phyloP scores from a whole-genome alignment of 345 rosid genomes.

The Mercurialis annua region DNA sequence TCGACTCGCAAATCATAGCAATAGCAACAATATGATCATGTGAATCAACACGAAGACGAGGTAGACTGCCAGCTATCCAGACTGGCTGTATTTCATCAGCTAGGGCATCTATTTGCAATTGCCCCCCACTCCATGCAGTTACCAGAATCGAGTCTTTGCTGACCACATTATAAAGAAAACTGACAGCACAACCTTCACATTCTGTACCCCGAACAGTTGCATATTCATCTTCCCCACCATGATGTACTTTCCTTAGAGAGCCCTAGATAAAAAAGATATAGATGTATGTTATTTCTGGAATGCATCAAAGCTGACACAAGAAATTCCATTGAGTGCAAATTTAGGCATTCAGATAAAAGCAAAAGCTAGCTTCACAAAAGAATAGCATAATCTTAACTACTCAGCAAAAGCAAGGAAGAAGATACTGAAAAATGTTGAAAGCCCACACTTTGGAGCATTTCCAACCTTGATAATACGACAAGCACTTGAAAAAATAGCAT shows the following conservation, averaged over 20 bases:
- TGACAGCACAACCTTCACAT: slow-evolving; percentile 81
- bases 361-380: not conserved
- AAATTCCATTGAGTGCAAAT: not conserved
- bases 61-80: slow-evolving; percentile 70
- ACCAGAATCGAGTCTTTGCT: slow-evolving; percentile 91
- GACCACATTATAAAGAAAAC: slow-evolving; percentile 71
- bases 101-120: slow-evolving; percentile 84
- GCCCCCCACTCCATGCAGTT: slow-evolving; percentile 97
- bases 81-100: slow-evolving; percentile 98
- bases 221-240: slow-evolving; percentile 53
- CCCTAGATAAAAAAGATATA: slow-evolving; percentile 47
- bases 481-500: not conserved
- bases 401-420: not conserved
- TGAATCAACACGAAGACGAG: slow-evolving; percentile 67
- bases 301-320: not conserved
- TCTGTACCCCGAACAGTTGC: slow-evolving; percentile 49
- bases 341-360: not conserved
- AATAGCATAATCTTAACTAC: not conserved
- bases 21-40: slow-evolving; percentile 53
- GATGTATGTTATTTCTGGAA: not conserved
- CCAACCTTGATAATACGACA: not conserved
- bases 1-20: slow-evolving; percentile 94
- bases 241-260: slow-evolving; percentile 62
- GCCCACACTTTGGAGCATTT: not conserved
- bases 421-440: not conserved